Base-by-base conservation (phyloP, 148 eudicot species). In the Agrostemma githago region DNA sequence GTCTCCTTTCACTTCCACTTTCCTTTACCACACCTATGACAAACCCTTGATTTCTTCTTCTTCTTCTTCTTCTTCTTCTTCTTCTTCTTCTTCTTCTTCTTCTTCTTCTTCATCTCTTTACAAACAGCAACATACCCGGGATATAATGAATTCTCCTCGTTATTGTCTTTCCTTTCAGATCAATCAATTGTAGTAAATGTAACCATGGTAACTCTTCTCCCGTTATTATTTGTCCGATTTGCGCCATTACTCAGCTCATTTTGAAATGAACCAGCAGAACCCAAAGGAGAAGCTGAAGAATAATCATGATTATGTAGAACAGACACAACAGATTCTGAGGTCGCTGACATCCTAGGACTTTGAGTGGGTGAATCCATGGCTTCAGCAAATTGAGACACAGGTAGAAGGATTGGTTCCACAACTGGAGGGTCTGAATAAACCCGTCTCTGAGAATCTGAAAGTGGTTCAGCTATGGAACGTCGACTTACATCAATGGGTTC, bases 11-110 rank as follows among this genome's bases (percentile, higher is more conserved):
- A n/a, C n/a, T n/a, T n/a, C n/a, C n/a, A n/a, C n/a, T n/a, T n/a
- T n/a, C n/a, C n/a, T n/a, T n/a, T n/a, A n/a, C n/a, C n/a, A n/a
- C n/a, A n/a, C n/a, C n/a, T n/a, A n/a, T n/a, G n/a, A n/a, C n/a
- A n/a, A n/a, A n/a, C n/a, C n/a, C n/a, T n/a, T n/a, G n/a, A n/a
- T n/a, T n/a, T n/a, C n/a, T n/a, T n/a, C n/a, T n/a, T n/a, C n/a
- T n/a, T n/a, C n/a, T n/a, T n/a, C n/a, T 95, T 97, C 76, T 95
- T 95, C 1, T 85, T 81, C 62, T 95, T 96, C 97, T 97, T 92
- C 79, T 95, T 95, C 79, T 72, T 85, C 37, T 66, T 76, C 54
- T 86, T 92, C 83, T 85, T 86, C 64, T 85, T 88, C n/a, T n/a
- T n/a, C 61, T 83, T 86, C 82, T 83, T 85, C n/a, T n/a, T n/a